Evolutionary conservation across 495 filamentous ascomycete species (phyloP), one percentile per base, ranked within the genome.

Genomic region (Neurospora intermedia): DNA sequence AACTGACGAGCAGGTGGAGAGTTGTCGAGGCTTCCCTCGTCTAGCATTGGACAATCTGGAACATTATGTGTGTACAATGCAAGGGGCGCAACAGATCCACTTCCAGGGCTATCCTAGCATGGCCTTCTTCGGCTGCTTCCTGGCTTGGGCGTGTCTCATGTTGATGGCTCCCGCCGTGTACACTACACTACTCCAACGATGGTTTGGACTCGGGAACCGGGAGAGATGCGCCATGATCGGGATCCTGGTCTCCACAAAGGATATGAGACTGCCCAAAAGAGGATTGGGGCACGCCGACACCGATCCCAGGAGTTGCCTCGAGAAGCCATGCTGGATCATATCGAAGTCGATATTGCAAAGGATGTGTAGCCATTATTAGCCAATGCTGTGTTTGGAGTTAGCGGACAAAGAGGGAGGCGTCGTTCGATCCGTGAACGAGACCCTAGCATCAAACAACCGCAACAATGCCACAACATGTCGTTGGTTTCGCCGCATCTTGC

Each of bases 1-100:
- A 54, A 72, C 54, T 72, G 70, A 72, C 43, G 45, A 72, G 70
- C 31, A 72, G 69, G 69, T 35, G 41, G 72, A 48, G 69, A 23
- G 27, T 43, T 40, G 16, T 35, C 15, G 42, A 72, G 41, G 41
- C n/a, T 45, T 69, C n/a, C 15, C 62, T 35, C 31, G 69, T 38
- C 18, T 38, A 8, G 46, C 18, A 39, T 27, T 43, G 31, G 70
- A 66, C 23, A 66, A 31, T 70, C 42, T 69, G 72, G n/a, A 66
- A 66, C 23, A 35, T 2, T 38, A 6, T 6, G 35, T 38, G 4
- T 38, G 43, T 15, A 62, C 9, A 54, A 27, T 66, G 27, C 54
- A 35, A 35, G 54, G 54, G 45, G 35, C 54, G 31, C 43, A n/a
- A 71, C 70, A 35, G 39, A 62, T 41, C 35, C 62, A 42, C 72